Base-by-base conservation (phyloP, 2,329 filamentous ascomycete genomes). In the Trichoderma sp. region DNA sequence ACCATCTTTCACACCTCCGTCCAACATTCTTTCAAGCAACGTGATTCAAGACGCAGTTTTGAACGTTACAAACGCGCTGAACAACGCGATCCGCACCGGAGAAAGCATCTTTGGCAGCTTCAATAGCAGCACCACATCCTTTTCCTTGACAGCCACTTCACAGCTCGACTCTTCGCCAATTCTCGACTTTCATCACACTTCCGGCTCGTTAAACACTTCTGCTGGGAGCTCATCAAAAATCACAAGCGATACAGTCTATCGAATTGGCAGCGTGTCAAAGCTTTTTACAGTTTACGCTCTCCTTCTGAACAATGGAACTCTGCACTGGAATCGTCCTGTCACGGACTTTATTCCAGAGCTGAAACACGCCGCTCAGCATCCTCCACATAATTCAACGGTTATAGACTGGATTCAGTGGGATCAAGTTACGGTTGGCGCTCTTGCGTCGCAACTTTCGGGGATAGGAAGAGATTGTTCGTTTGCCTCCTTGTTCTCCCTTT, bases 181-280 rank as follows among this genome's bases (percentile, higher is more conserved):
- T 7, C 29, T 71, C 7, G 71, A 70, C 58, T 70, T 70, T 24
- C 68, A 71, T 24, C 63, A 71, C 40, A 71, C 65, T 7, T 69
- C 70, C 19, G 47, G 33, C 27, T 63, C 33, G 16, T 53, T 71
- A 5, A 72, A 72, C 24, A 21, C 49, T n/a, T 72, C 71, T 24
- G 71, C 68, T 19, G 70, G 71, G 4, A 71, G 70, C 21, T 64
- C 63, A 5, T 40, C 43, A 2, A 58, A 43, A 10, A 61, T 72
- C 33, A 64, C 57, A 5, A 53, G 35, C 0, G 69, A 72, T 37
- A 77, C 76, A 3, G 66, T 76, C 10, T 74, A 70, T 61, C 74
- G 75, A n/a, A 72, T 77, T 5, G 76, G 76, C 1, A 77, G 75
- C 58, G 70, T 77, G 5, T 73, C 75, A 10, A 78, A 77, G 64